phyloP scores from a whole-genome alignment of 2,329 filamentous ascomycete species.

The Fusarium compactum region DNA sequence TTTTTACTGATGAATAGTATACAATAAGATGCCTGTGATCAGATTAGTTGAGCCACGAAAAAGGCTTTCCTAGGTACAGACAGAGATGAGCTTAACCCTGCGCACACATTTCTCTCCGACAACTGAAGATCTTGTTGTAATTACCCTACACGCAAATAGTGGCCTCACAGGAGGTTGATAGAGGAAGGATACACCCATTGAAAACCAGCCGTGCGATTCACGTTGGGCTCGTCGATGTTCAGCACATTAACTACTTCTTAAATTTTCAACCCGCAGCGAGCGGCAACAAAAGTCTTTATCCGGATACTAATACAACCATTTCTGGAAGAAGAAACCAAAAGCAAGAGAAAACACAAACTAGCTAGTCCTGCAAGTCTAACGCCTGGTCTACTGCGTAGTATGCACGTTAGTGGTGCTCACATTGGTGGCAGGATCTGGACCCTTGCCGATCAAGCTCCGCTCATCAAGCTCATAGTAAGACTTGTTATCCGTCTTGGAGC shows the following conservation, averaged over 20 bases:
- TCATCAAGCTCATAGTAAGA: conserved; percentile 37
- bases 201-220: not conserved
- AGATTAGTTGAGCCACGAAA: not conserved
- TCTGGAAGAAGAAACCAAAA: conserved; percentile 1
- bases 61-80: not conserved
- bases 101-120: not conserved
- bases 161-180: too few species aligned
- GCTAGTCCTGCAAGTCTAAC: not conserved
- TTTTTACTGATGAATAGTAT: not conserved
- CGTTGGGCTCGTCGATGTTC: rapidly evolving
- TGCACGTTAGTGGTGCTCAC: conserved; percentile 7
- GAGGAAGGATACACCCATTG: not conserved
- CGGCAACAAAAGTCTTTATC: not conserved
- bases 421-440: not conserved
- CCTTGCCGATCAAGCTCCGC: conserved; percentile 33
- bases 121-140: not conserved
- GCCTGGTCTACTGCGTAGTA: conserved; percentile 1
- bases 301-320: not conserved
- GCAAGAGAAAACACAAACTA: not conserved
- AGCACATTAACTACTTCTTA: not conserved
- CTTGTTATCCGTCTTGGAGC: conserved; percentile 37
- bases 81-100: not conserved
- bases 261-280: not conserved
- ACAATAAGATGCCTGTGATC: not conserved
- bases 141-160: not conserved